A percentile compares a stretch with the other conserved stretches of the same genome.
Conservation (phyloP, 306 rosid species). For the Acacia melanoxylon region DNA sequence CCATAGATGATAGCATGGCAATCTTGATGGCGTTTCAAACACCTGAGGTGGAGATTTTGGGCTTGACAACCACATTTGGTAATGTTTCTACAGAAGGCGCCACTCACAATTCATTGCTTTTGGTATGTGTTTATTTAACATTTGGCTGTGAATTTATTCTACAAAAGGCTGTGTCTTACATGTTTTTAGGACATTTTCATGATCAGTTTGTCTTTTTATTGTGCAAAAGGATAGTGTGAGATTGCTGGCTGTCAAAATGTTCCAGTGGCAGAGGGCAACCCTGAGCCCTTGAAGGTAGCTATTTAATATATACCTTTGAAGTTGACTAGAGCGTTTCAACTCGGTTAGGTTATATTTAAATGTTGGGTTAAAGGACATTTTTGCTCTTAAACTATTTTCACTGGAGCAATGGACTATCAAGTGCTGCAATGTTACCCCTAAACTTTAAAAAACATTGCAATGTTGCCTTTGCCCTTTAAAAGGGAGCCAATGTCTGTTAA, state of each 20-base stretch:
- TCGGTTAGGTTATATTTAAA: constrained; percentile 8
- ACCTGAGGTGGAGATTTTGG: constrained; percentile 71
- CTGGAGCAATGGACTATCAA: neutral
- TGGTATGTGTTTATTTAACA: constrained; percentile 59
- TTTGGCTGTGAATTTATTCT: constrained; percentile 8
- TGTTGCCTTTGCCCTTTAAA: neutral
- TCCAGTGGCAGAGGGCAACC: constrained; percentile 86
- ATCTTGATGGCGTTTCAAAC: constrained; percentile 88
- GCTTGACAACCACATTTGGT: constrained; percentile 82
- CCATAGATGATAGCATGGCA: constrained; percentile 85
- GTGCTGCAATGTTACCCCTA: neutral
- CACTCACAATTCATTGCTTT: constrained; percentile 81
- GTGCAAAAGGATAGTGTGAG: constrained; percentile 98
- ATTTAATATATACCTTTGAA: constrained; percentile 18
- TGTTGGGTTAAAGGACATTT: neutral
- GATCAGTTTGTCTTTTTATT: constrained; percentile 53
- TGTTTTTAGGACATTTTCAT: constrained; percentile 40
- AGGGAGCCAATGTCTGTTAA: neutral
- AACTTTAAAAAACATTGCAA: neutral
- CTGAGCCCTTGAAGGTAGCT: constrained; percentile 81
- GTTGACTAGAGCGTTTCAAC: neutral
- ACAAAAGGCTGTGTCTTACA: neutral
- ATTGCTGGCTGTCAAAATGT: constrained; percentile 73
- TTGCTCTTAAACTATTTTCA: neutral
- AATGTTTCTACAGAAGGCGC: constrained; percentile 68